phyloP scores from a whole-genome alignment of 345 rosid genomes.

The Citrus inodora region DNA sequence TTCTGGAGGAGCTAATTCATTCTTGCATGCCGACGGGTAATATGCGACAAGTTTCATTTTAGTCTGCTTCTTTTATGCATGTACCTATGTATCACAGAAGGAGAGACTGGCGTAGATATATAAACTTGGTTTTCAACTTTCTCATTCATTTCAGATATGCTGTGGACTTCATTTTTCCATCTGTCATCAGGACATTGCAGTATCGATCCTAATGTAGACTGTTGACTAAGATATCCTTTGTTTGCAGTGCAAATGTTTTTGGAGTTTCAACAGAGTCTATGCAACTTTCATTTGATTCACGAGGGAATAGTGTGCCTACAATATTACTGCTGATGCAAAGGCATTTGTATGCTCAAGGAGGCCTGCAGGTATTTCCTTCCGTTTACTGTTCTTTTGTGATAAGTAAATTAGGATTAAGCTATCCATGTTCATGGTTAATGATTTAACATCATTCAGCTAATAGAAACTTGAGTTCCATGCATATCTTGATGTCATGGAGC shows the following conservation, averaged over 20 bases:
- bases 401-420: constrained; percentile 3
- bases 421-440: background rate
- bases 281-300: constrained; percentile 90
- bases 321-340: constrained; percentile 85
- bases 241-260: constrained; percentile 81
- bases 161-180: background rate
- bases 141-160: background rate
- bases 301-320: constrained; percentile 94
- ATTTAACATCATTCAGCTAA: background rate
- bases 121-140: background rate
- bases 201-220: background rate
- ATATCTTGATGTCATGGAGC: background rate
- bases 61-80: background rate
- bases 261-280: constrained; percentile 97
- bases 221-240: constrained; percentile 7
- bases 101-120: background rate
- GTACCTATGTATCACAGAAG: background rate
- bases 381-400: constrained; percentile 1
- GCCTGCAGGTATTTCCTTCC: constrained; percentile 53
- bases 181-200: background rate
- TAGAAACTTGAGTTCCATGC: background rate
- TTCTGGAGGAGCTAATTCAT: background rate
- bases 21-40: background rate
- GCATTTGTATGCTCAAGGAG: constrained; percentile 76
- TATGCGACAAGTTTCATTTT: background rate